These are phyloP conservation scores for Litsea cubeba DNA, from an alignment of 164 flowering plant species.

Conservation along the genomic window DNA sequence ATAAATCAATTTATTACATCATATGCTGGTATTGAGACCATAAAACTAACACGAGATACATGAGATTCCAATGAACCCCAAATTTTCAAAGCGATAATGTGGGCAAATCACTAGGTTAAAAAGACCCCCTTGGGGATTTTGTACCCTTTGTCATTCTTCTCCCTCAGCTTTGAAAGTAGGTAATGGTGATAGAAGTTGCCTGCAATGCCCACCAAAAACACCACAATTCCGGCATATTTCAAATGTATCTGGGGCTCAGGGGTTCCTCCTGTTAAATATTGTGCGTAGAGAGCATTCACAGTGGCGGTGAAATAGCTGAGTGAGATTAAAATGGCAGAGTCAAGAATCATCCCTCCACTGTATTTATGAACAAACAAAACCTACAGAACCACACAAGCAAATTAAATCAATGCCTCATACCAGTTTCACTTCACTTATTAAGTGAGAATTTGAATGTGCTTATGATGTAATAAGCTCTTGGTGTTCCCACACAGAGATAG, in stretches of 20 bases:
- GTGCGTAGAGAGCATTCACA: conserved; percentile 41
- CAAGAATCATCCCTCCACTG: conserved; percentile 50
- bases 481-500: too few species aligned
- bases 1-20: too few species aligned
- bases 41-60: too few species aligned
- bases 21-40: too few species aligned
- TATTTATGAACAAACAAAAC: conserved; percentile 63
- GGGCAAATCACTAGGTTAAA: conserved; percentile 63
- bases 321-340: conserved; percentile 30
- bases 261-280: conserved; percentile 30
- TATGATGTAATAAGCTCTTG: too few species aligned
- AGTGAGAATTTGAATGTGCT: too few species aligned
- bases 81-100: conserved; percentile 65
- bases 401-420: not conserved
- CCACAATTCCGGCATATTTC: conserved; percentile 32
- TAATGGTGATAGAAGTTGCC: conserved; percentile 75
- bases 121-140: conserved; percentile 61
- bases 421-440: too few species aligned
- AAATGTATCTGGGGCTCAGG: conserved; percentile 39
- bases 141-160: conserved; percentile 36
- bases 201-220: conserved; percentile 44
- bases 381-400: conserved; percentile 19
- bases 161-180: conserved; percentile 49
- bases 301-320: conserved; percentile 34
- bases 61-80: conserved; percentile 45